Evolutionary conservation across 2,329 filamentous ascomycete species (phyloP).

Genomic region (Ploettnerulaceae sp.): DNA sequence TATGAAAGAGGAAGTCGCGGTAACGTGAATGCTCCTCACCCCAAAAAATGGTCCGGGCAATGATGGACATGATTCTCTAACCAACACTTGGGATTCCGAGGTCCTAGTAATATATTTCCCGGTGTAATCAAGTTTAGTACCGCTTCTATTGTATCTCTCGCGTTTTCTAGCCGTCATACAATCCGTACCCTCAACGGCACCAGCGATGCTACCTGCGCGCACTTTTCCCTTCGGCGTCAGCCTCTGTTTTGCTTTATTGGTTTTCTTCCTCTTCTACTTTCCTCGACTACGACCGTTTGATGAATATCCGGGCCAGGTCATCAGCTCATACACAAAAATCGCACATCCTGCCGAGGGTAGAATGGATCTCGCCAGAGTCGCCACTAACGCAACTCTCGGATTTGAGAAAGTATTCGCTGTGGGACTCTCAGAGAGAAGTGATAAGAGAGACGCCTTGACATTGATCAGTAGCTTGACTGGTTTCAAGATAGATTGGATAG

Average conservation of each 20-base stretch:
- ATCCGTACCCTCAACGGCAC: too few relatives aligned
- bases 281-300: not conserved
- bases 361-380: too few relatives aligned
- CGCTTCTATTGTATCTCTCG: not conserved
- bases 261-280: not conserved
- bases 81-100: too few relatives aligned
- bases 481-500: slow-evolving; percentile 41
- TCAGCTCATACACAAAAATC: not conserved
- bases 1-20: not conserved
- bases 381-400: slow-evolving; percentile 5
- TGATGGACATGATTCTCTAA: too few relatives aligned
- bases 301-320: not conserved
- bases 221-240: not conserved
- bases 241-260: not conserved
- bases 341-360: not conserved
- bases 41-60: too few relatives aligned
- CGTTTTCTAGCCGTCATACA: not conserved
- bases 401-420: slow-evolving; percentile 41
- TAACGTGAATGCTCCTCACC: not conserved
- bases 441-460: slow-evolving; percentile 45
- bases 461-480: slow-evolving; percentile 40
- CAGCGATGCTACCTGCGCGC: slow-evolving; percentile 2
- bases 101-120: too few relatives aligned
- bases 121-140: too few relatives aligned
- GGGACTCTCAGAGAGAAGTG: slow-evolving; percentile 42